Base-by-base conservation (phyloP, 768 basidiomycete species). In the Suillus occidentalis region DNA sequence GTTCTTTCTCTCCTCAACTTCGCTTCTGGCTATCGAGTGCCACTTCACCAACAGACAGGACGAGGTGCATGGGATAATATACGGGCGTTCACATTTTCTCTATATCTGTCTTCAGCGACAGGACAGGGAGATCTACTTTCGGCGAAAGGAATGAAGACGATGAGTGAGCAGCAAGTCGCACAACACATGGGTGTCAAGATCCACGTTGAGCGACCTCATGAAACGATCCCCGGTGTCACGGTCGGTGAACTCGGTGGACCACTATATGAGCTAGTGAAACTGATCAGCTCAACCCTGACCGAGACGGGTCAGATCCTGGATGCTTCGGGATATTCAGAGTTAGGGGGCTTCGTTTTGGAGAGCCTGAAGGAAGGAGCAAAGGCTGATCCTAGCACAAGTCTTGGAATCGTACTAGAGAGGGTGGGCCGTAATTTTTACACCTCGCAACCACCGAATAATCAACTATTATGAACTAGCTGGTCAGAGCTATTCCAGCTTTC, bases 51-150 rank as follows among this genome's bases (percentile, higher is more conserved):
- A 16, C 85, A 86, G 63, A 89, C 89, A 3, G 87, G 88, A 16
- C 87, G 92, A 49, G 93, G 94, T 25, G 92, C 92, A 66, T 94
- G 89, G 84, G 91, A 95, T 75, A 87, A 86, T 63, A 91, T 95
- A 71, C 84, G 90, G 60, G 89, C 87, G 3, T 83, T 96, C 60
- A 81, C 86, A 37, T 87, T 94, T 70, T 84, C 87, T 16, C 77
- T 93, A 67, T 93, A 89, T 76, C 81, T 95, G 67, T 82, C 86
- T 34, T 89, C 89, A 5, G 77, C 84, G 8, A 74, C 81, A 10
- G 85, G 84, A 28, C 83, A 82, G 28, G 76, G 72, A 12, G 85
- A 90, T 72, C 72, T 88, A 16, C 81, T 95, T 25, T 86, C 88
- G 37, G 87, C 93, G 2, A 76, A 79, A 63, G 91, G 91, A 42